Evolutionary conservation across 768 basidiomycete species (phyloP).

Genomic region (Porpolomopsis calyptriformis): DNA sequence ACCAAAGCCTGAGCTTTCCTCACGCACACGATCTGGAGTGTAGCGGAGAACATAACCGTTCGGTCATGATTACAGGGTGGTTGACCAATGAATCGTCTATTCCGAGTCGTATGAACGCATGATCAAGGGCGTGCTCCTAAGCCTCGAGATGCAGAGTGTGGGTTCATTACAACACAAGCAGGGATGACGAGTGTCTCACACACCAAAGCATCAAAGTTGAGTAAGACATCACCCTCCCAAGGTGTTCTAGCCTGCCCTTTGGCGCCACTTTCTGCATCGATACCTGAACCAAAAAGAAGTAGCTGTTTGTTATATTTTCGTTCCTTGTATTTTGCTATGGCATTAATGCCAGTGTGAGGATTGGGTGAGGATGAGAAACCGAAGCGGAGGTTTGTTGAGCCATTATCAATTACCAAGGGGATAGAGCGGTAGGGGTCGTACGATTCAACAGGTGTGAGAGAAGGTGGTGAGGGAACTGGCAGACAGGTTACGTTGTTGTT

Average conservation of each 20-base stretch:
- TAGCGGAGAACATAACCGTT: constrained; percentile 77
- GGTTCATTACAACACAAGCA: constrained; percentile 12
- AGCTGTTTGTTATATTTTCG: constrained; percentile 72
- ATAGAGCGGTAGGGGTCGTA: constrained; percentile 46
- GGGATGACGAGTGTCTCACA: constrained; percentile 22
- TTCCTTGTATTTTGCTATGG: constrained; percentile 83
- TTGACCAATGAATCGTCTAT: constrained; percentile 66
- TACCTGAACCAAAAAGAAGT: constrained; percentile 80
- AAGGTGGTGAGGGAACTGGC: constrained; percentile 21
- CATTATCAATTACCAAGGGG: constrained; percentile 84
- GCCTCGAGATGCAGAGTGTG: constrained; percentile 19
- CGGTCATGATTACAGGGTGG: constrained; percentile 91
- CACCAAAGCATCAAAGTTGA: constrained; percentile 90
- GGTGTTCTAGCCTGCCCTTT: constrained; percentile 68
- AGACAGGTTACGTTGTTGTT: constrained; percentile 10
- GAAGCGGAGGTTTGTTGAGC: constrained; percentile 71
- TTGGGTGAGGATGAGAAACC: constrained; percentile 58
- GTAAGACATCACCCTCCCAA: constrained; percentile 90
- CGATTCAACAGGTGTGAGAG: constrained; percentile 28
- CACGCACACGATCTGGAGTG: constrained; percentile 78
- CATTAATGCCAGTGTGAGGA: constrained; percentile 58
- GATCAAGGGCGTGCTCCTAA: constrained; percentile 93
- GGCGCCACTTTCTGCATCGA: constrained; percentile 79
- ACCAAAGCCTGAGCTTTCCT: neutral
- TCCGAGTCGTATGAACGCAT: constrained; percentile 78